Base-by-base conservation (phyloP, 2,329 filamentous ascomycete genomes). In the Metarhizium sp. region DNA sequence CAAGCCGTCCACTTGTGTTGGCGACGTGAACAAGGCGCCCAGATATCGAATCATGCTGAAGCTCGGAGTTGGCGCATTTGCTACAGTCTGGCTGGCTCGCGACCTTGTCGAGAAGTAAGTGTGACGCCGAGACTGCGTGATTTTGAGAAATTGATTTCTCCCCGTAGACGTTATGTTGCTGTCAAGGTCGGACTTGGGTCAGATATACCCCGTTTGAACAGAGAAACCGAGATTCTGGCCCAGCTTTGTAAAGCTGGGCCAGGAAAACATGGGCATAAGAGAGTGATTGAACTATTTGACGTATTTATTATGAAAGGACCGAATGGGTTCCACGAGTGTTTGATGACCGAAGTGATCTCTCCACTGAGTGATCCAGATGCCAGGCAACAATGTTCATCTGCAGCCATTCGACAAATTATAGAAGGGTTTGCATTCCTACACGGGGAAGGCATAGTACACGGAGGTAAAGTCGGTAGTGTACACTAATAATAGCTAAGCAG, bases 311-410 rank as follows among this genome's bases (percentile, higher is more conserved):
- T 57, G n/a, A 11, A 52, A 36, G 56, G 56, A 10, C 56, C 56
- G 18, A 57, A 57, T 49, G 56, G 53, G 40, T 53, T 50, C 56
- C 56, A 57, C 20, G 36, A 57, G 36, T 55, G 50, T 50, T 32
- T 57, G n/a, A 50, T 55, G n/a, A 57, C 50, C 29, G 56, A 57
- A 42, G 53, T 55, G 4, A 14, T 57, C 36, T 20, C 42, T 20
- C 56, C 56, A 13, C 38, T 57, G n/a, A 53, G 18, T 43, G 52
- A 45, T 30, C 38, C 14, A 25, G 32, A 36, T 25, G 7, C 5
- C 18, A 36, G 29, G 20, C 6, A 34, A 42, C 18, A 38, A 3
- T 47, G 50, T 32, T 51, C 51, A 43, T 25, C 13, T 20, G 47
- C 38, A 29, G n/a, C 34, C 14, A 14, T 46, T 16, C 47, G 47